Conservation (phyloP, 2,329 filamentous ascomycete species). For the Exophiala phaeomuriformis region DNA sequence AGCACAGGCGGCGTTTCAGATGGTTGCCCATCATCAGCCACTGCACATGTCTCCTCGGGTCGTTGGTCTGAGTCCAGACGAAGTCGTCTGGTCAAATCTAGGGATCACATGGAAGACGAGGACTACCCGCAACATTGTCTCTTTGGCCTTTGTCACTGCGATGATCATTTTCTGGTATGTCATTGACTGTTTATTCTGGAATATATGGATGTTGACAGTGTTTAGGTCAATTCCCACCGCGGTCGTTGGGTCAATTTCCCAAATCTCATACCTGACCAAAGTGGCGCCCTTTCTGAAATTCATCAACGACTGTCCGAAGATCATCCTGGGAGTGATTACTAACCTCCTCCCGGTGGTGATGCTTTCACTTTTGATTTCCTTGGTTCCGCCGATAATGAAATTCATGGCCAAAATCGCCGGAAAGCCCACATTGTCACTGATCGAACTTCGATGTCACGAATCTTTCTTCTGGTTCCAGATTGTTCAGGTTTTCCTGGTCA, state of each 20-base stretch:
- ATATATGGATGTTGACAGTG: not conserved
- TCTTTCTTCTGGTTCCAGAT: slow-evolving; percentile 72
- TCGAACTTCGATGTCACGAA: slow-evolving; percentile 85
- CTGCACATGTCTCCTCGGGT: slow-evolving; percentile 80
- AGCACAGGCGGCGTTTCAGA: slow-evolving; percentile 80
- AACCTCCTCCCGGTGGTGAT: slow-evolving; percentile 75
- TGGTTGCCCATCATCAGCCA: slow-evolving; percentile 76
- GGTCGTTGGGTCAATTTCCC: slow-evolving; percentile 77
- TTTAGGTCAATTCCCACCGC: slow-evolving; percentile 57
- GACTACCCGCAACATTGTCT: slow-evolving; percentile 62
- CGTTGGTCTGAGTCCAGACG: slow-evolving; percentile 71
- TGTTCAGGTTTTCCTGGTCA: slow-evolving; percentile 83
- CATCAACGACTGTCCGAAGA: slow-evolving; percentile 60
- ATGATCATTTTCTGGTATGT: slow-evolving; percentile 74
- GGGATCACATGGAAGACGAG: slow-evolving; percentile 80
- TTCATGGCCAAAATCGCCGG: slow-evolving; percentile 72
- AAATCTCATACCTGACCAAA: slow-evolving; percentile 60
- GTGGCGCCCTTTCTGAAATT: slow-evolving; percentile 63
- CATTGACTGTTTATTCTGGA: not conserved
- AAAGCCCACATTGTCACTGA: slow-evolving; percentile 61
- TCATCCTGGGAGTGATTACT: slow-evolving; percentile 74
- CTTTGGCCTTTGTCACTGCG: slow-evolving; percentile 64
- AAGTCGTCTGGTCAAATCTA: slow-evolving; percentile 82
- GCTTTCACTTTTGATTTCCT: slow-evolving; percentile 74
- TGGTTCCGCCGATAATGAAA: slow-evolving; percentile 76